A percentile compares a stretch with the other conserved stretches of the same genome.
phyloP scores from a whole-genome alignment of 2,329 filamentous ascomycete species.

The Penicillium capsulatum region DNA sequence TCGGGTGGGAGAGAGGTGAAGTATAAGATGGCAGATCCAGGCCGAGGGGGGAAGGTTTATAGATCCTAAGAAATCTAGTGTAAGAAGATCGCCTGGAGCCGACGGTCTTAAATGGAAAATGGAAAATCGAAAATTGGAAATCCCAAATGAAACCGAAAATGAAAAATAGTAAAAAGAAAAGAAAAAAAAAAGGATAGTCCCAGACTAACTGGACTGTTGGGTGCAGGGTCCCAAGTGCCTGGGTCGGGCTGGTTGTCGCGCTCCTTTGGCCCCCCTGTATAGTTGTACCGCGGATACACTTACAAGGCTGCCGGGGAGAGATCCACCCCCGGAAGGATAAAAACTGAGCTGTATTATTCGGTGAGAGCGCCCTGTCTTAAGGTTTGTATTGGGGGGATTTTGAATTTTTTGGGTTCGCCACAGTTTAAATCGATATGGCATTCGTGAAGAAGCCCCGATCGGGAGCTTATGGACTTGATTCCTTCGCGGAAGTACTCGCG shows the following conservation, averaged over 20 bases:
- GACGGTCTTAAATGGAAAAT: conserved; percentile 20
- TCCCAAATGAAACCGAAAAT: conserved; percentile 18
- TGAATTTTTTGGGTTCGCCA: no score
- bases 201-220: conserved; percentile 21
- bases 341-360: neutral
- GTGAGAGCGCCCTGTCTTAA: neutral
- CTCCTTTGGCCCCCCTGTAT: conserved; percentile 25
- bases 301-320: conserved; percentile 1
- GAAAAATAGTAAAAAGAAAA: conserved; percentile 5
- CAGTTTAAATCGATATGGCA: conserved; percentile 17
- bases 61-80: conserved; percentile 17
- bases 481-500: no score
- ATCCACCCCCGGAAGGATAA: conserved; percentile 21
- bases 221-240: conserved; percentile 18
- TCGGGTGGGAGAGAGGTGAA: conserved; percentile 2
- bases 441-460: conserved; percentile 13
- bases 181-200: conserved; percentile 13
- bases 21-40: conserved; percentile 8
- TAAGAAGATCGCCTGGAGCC: conserved; percentile 21
- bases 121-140: conserved; percentile 17
- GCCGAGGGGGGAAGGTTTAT: conserved; percentile 15
- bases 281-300: conserved; percentile 24
- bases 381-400: no score
- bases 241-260: conserved; percentile 21
- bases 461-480: no score